A percentile compares a stretch with the other conserved stretches of the same genome.
phyloP scores from a whole-genome alignment of 2,329 filamentous ascomycete species.

The Talaromyces pinophilus region DNA sequence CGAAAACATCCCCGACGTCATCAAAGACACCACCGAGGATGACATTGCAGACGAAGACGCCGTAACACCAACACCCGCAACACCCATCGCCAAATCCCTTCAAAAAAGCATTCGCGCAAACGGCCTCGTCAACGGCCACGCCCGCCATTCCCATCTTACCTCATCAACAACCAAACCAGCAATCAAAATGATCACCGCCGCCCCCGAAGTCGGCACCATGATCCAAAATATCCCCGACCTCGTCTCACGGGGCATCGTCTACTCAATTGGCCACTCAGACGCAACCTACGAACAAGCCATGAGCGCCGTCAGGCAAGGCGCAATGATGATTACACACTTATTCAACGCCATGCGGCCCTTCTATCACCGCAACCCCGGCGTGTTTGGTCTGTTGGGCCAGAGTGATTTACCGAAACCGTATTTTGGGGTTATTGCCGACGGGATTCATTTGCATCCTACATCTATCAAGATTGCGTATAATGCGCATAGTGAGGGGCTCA shows the following conservation, averaged over 20 bases:
- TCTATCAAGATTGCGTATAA: conserved; percentile 88
- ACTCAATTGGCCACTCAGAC: conserved; percentile 82
- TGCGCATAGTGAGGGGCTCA: conserved; percentile 78
- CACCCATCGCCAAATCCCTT: conserved; percentile 17
- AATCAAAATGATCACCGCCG: conserved; percentile 81
- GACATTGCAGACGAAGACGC: conserved; percentile 36
- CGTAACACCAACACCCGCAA: conserved; percentile 20
- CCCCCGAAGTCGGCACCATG: conserved; percentile 77
- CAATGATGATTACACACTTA: conserved; percentile 86
- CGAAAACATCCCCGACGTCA: conserved; percentile 57
- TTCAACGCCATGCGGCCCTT: conserved; percentile 94
- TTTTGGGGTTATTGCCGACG: conserved; percentile 88
- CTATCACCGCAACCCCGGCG: conserved; percentile 85
- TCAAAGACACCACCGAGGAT: background rate
- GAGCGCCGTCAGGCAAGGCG: conserved; percentile 69
- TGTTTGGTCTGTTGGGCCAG: conserved; percentile 80
- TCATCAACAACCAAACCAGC: conserved; percentile 27
- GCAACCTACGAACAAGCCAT: conserved; percentile 82
- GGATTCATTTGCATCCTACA: conserved; percentile 85
- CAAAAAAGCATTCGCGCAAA: conserved; percentile 14
- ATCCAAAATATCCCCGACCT: conserved; percentile 67
- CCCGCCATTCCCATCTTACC: background rate
- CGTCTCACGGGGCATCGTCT: conserved; percentile 66
- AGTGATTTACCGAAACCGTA: conserved; percentile 63
- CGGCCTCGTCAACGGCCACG: conserved; percentile 5